Base-by-base conservation (phyloP, 2,329 filamentous ascomycete species). In the Colletotrichum karsti region DNA sequence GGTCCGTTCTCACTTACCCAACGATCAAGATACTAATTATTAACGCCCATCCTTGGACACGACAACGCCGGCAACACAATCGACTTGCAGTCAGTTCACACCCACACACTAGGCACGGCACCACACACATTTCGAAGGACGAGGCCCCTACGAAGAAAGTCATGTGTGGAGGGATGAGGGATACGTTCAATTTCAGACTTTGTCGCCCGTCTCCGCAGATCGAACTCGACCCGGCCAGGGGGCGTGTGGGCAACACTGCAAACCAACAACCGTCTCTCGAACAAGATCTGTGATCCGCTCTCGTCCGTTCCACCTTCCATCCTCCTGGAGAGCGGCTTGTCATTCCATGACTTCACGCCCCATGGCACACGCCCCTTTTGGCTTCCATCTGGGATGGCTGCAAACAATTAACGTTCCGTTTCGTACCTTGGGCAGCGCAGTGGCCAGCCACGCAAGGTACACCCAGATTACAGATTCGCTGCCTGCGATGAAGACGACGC, bases 331-430 rank as follows among this genome's bases (percentile, higher is more conserved):
- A 68, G 60, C 53, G 54, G 60, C 65, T 59, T 68, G 65, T 58
- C 60, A 48, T 58, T 68, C 26, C 30, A 68, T 41, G 22, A n/a
- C 62, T 18, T 3, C 30, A 54, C 60, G 15, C 60, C 65, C 26
- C 44, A 15, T 48, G 30, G 12, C 15, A 54, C 30, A 41, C 65
- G 30, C 60, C 58, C 12, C 37, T 22, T n/a, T 35, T 22, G 30
- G 33, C 60, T 46, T 28, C 33, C 7, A 39, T 41, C 42, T 37
- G 53, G 65, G 65, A 67, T 54, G 53, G 33, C 54, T 64, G 68
- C 68, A 69, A 70, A 69, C 68, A 69, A 70, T 58, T 58, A 67
- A 67, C 65, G 67, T 67, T 69, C 59, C 59, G 68, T 69, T 69
- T 64, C 68, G 64, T 67, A 59, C 64, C 58, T 68, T 59, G 46